These are phyloP conservation scores for Rhodotorula sphaerocarpa DNA, from an alignment of 768 basidiomycete genomes.

Conservation along the genomic window DNA sequence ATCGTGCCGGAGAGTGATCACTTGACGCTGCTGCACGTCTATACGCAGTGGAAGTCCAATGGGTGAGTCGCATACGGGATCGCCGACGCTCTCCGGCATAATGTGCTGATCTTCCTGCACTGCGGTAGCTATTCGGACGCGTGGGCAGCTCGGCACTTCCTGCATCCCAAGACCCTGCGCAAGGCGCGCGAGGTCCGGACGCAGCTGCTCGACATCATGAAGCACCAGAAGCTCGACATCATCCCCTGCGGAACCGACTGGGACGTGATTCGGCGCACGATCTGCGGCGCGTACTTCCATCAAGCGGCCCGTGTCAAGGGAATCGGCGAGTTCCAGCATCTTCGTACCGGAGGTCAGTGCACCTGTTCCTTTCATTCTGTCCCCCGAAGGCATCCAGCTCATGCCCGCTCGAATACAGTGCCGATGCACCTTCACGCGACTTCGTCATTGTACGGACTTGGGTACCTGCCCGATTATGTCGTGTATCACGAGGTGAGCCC, in stretches of 20 bases:
- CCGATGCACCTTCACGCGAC: conserved; percentile 96
- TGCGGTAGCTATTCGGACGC: conserved; percentile 82
- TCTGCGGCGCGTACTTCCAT: conserved; percentile 96
- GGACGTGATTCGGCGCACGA: conserved; percentile 85
- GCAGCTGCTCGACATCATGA: conserved; percentile 98
- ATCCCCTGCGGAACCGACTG: conserved; percentile 90
- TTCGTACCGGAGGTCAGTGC: conserved; percentile 60
- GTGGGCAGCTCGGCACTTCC: conserved; percentile 88
- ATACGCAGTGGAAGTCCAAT: conserved; percentile 95
- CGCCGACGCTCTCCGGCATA: background rate
- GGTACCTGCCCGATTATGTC: conserved; percentile 78
- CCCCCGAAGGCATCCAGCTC: background rate
- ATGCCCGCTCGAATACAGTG: conserved; percentile 43
- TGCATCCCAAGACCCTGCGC: conserved; percentile 88
- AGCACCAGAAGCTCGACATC: conserved; percentile 91
- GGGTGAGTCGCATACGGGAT: conserved; percentile 53
- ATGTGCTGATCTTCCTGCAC: background rate
- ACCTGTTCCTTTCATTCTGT: background rate
- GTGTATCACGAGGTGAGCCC: conserved; percentile 78
- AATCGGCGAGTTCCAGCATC: conserved; percentile 97
- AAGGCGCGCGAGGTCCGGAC: conserved; percentile 91
- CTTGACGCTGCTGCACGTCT: conserved; percentile 87
- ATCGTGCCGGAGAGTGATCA: conserved; percentile 98
- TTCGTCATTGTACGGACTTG: conserved; percentile 88
- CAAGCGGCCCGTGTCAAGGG: conserved; percentile 97